Evolutionary conservation across 441 rosid species (phyloP), one percentile per base, ranked within the genome.

Genomic region (Caryocar brasiliense): DNA sequence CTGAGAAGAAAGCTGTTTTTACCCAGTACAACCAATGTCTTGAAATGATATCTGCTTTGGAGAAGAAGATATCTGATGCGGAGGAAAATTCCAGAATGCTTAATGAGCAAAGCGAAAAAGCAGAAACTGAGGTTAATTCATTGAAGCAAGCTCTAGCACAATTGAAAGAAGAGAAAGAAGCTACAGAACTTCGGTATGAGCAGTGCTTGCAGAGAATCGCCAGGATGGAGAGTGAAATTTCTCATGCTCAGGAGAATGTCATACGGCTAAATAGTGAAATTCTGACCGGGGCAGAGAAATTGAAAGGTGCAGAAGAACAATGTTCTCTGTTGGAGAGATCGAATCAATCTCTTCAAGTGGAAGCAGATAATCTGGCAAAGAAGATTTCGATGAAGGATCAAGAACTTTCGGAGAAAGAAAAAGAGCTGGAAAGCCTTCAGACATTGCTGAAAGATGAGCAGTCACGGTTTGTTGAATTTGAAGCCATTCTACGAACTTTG

Each of bases 341-440:
- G 28, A 83, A 89, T 70, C 80, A 78, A 34, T 74, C 70, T 61
- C 71, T 94, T 46, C 81, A 70, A 59, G 56, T 56, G 17, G 83
- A 85, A 68, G 89, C 91, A 15, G 87, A 81, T 4, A 59, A 52
- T 71, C 67, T 89, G 62, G 70, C 57, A 3, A 62, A 66, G 51
- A 79, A 61, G 68, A 78, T 89, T 68, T 76, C 78, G 48, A 47
- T 45, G 47, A 89, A 86, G 63, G 96, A 93, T 74, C 75, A 62
- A 61, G 78, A 89, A 70, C 89, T 89, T 38, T 57, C 53, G 14
- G 68, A 70, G 66, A 86, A 81, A 75, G 80, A 80, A 46, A 68
- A 54, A 7, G 81, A 86, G 60, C 48, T 89, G 67, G 82, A 66
- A 70, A 80, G 73, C 44, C 80, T 89, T 64, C 84, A 83, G 67